Evolutionary conservation across 1,139 yeast species (phyloP).

Genomic region (Lodderomyces margitis): DNA sequence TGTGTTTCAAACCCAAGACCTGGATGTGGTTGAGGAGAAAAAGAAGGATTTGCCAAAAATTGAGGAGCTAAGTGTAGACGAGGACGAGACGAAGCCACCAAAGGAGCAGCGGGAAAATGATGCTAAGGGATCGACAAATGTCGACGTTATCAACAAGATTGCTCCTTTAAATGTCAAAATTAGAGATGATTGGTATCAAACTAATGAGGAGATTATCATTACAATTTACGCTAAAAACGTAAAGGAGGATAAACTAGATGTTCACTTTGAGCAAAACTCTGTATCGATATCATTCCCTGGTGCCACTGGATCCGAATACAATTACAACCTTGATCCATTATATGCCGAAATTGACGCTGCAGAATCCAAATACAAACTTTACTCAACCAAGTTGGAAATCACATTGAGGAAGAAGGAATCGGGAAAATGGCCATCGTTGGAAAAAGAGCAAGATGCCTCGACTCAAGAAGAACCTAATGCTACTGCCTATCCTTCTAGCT

Average conservation of each 20-base stretch:
- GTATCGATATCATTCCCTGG: constrained; percentile 47
- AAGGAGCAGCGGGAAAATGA: neutral
- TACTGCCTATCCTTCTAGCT: constrained; percentile 57
- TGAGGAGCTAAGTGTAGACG: constrained; percentile 7
- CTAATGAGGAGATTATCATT: constrained; percentile 53
- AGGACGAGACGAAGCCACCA: neutral
- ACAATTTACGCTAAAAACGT: constrained; percentile 72
- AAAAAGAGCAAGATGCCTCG: constrained; percentile 19
- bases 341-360: constrained; percentile 49
- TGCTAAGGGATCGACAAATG: constrained; percentile 23
- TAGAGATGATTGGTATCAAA: constrained; percentile 82
- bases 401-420: constrained; percentile 36
- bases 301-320: constrained; percentile 45
- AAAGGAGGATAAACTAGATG: constrained; percentile 41
- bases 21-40: constrained; percentile 9
- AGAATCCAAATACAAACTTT: constrained; percentile 49
- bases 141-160: constrained; percentile 35
- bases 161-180: constrained; percentile 47
- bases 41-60: constrained; percentile 6
- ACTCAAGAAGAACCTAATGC: constrained; percentile 10
- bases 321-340: constrained; percentile 50
- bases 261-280: constrained; percentile 32
- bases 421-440: constrained; percentile 47
- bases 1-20: constrained; percentile 5
- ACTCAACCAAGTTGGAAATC: constrained; percentile 75